Percentiles rank a stretch among this genome's conserved stretches.
Evolutionary conservation across 2,329 filamentous ascomycete genomes (phyloP).

Genomic region (Lachnellula cervina): DNA sequence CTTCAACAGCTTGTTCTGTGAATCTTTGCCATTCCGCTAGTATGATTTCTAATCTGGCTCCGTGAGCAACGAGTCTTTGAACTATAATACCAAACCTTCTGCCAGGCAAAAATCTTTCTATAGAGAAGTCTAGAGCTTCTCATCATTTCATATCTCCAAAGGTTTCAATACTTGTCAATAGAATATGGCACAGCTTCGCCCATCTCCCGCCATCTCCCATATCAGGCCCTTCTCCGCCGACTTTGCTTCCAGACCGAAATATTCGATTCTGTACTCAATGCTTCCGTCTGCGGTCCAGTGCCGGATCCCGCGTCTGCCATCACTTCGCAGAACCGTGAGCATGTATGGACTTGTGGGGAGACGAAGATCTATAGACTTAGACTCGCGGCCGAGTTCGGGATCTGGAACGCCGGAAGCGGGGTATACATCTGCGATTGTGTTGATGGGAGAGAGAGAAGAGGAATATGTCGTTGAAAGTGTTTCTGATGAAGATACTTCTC

Average conservation of each 20-base stretch:
- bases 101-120: neutral
- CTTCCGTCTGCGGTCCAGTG: constrained; percentile 49
- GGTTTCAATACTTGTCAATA: too few species aligned
- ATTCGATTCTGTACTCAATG: constrained; percentile 48
- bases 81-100: neutral
- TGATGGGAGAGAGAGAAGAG: constrained; percentile 9
- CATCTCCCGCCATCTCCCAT: neutral
- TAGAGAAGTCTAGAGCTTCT: too few species aligned
- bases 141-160: too few species aligned
- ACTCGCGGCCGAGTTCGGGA: constrained; percentile 30
- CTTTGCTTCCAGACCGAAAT: constrained; percentile 10
- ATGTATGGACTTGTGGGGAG: constrained; percentile 16
- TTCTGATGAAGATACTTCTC: constrained; percentile 18
- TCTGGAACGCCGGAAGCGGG: constrained; percentile 22
- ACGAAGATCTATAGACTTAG: constrained; percentile 18
- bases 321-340: constrained; percentile 40
- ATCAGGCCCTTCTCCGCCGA: constrained; percentile 11
- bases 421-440: constrained; percentile 23
- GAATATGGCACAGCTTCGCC: constrained; percentile 1
- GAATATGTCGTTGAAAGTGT: constrained; percentile 16
- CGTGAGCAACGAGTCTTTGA: neutral
- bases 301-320: constrained; percentile 46
- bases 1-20: neutral
- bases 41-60: neutral
- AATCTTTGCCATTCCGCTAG: neutral